Percentiles rank a stretch among this genome's conserved stretches.
These are phyloP conservation scores for Saposhnikovia divaricata DNA, from an alignment of 129 eudicot genomes.

Conservation along the genomic window DNA sequence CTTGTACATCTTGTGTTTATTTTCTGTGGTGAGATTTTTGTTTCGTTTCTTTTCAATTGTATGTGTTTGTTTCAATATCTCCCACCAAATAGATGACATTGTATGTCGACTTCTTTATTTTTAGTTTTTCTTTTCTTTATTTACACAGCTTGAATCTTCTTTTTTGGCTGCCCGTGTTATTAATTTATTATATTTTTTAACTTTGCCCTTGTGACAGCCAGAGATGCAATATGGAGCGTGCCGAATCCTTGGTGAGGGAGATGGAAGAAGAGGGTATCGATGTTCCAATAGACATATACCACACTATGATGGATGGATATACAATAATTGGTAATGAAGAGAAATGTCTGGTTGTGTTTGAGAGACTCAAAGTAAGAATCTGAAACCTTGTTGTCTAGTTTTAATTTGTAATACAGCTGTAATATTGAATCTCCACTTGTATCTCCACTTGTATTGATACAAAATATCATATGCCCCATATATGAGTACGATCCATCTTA, in stretches of 20 bases:
- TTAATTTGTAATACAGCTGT: background rate
- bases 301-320: conserved; percentile 98
- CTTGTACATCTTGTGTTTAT: background rate
- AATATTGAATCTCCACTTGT: background rate
- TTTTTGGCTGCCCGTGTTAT: background rate
- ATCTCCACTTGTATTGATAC: background rate
- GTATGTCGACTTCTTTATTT: background rate
- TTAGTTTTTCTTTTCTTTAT: background rate
- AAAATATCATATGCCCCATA: background rate
- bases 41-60: background rate
- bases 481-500: background rate
- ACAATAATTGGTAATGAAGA: conserved; percentile 77
- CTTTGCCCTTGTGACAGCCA: conserved; percentile 34
- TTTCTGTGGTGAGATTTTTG: background rate
- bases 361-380: conserved; percentile 61
- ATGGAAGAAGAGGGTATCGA: conserved; percentile 99
- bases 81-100: background rate
- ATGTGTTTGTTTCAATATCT: background rate
- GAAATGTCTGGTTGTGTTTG: conserved; percentile 75
- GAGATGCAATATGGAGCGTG: conserved; percentile 62
- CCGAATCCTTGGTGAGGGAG: conserved; percentile 89
- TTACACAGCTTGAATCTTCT: background rate
- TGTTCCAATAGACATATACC: conserved; percentile 81
- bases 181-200: background rate
- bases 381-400: conserved; percentile 11